Evolutionary conservation across 108 stramenopile species (phyloP).

Genomic region (Cyclotella atomus): DNA sequence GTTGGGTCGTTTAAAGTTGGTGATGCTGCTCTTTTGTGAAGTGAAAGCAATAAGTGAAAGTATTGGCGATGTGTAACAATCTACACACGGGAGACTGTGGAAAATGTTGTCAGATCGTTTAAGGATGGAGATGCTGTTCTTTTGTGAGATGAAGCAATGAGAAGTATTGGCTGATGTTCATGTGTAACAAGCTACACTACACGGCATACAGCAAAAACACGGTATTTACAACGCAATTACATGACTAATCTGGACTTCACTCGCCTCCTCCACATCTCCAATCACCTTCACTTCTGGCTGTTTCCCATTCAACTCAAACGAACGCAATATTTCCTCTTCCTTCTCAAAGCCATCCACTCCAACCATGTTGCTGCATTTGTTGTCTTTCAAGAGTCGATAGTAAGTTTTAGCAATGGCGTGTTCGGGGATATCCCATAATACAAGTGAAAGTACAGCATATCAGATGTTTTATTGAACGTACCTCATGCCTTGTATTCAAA

Average conservation of each 20-base stretch:
- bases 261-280: constrained; percentile 2
- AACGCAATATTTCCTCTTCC: constrained; percentile 35
- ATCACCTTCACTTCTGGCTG: not conserved
- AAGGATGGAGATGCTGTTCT: constrained; percentile 30
- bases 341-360: constrained; percentile 30
- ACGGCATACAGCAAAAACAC: not conserved
- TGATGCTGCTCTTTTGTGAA: too few species aligned
- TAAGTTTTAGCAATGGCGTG: not conserved
- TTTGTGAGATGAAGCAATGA: not conserved
- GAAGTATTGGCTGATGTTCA: not conserved
- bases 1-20: too few species aligned
- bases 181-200: not conserved
- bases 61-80: too few species aligned
- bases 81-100: constrained; percentile 84
- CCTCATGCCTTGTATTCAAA: constrained; percentile 43
- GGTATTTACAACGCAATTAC: constrained; percentile 17
- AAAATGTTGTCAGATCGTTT: constrained; percentile 75
- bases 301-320: constrained; percentile 22
- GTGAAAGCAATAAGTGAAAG: too few species aligned
- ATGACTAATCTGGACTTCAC: constrained; percentile 34
- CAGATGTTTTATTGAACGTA: too few species aligned
- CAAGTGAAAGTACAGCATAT: not conserved
- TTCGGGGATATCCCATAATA: not conserved
- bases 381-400: not conserved
- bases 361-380: constrained; percentile 43